Base-by-base conservation (phyloP, 805 yeast genomes). In the Saturnispora zaruensis region DNA sequence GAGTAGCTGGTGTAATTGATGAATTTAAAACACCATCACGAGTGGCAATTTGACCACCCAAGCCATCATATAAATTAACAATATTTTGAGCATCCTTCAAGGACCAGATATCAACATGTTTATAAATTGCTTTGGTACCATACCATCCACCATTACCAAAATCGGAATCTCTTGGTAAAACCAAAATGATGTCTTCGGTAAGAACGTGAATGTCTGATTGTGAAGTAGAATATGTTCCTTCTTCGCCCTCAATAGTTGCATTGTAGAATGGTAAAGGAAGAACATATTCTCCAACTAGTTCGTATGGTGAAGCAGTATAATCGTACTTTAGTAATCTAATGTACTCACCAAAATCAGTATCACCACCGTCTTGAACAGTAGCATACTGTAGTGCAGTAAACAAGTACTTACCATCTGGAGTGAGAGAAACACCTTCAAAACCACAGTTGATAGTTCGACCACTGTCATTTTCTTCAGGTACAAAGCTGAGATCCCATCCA, bases 401-500 rank as follows among this genome's bases (percentile, higher is more conserved):
- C n/a, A 62, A 45, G 23, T 52, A 54, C 18, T 53, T 54, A 20
- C 67, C 68, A 51, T 65, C 67, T 21, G 68, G 63, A 20, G 67
- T 58, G 16, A 64, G 26, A 38, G 64, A 55, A 45, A 56, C 50
- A 30, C 67, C 67, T 56, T 65, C 68, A 45, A 61, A 65, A 44
- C 68, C 68, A 45, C 62, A 61, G 48, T 65, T 65, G 40, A 52
- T 46, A n/a, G 57, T 50, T 53, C 68, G 56, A 23, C 68, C 68
- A 14, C 61, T 52, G 6, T 36, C 36, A 44, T 61, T 62, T 40
- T 59, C 62, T 30, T 55, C 60, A n/a, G 57, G 59, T 16, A 47
- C 30, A 44, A 58, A 60, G 30, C 55, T 51, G n/a, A 34, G 25
- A 46, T 55, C 63, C 49, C 58, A 63, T n/a, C 51, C 44, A 20